These are phyloP conservation scores for Rhizopus stolonifer DNA, from an alignment of 371 early-diverging fungal genomes.

Conservation along the genomic window DNA sequence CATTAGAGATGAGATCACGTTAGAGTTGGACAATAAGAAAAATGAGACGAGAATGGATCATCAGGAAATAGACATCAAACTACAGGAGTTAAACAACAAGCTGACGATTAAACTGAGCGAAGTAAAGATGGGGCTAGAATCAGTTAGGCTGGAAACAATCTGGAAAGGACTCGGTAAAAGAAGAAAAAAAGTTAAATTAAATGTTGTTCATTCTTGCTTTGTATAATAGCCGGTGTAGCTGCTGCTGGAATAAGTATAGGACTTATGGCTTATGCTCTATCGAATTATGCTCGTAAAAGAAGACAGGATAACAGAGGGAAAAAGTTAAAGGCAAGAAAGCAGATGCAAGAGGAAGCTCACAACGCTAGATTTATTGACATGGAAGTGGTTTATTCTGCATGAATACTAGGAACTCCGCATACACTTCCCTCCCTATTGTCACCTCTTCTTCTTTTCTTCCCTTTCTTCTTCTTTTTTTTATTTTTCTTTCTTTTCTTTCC, in stretches of 20 bases:
- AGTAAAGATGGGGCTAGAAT: slow-evolving; percentile 79
- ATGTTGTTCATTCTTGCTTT: neutral
- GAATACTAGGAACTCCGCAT: neutral
- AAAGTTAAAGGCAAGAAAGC: slow-evolving; percentile 17
- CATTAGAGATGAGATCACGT: slow-evolving; percentile 74
- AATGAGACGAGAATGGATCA: slow-evolving; percentile 73
- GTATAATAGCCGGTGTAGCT: slow-evolving; percentile 13
- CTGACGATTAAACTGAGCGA: slow-evolving; percentile 72
- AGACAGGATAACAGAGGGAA: slow-evolving; percentile 6
- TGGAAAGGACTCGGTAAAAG: slow-evolving; percentile 60
- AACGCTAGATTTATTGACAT: slow-evolving; percentile 25
- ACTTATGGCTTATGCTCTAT: slow-evolving; percentile 10
- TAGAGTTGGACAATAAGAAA: slow-evolving; percentile 83
- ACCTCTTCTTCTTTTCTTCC: neutral
- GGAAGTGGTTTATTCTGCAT: slow-evolving; percentile 15
- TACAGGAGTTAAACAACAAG: slow-evolving; percentile 78
- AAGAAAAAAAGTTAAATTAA: neutral
- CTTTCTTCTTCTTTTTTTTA: neutral
- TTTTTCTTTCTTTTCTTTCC: neutral
- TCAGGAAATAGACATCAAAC: slow-evolving; percentile 70
- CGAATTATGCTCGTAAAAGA: slow-evolving; percentile 15
- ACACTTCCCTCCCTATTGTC: no score
- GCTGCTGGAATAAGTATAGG: slow-evolving; percentile 12
- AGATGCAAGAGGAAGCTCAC: slow-evolving; percentile 22
- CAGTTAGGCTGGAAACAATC: slow-evolving; percentile 73